Conservation (phyloP, 1,284 basidiomycete species). For the Gymnopus androsaceus region DNA sequence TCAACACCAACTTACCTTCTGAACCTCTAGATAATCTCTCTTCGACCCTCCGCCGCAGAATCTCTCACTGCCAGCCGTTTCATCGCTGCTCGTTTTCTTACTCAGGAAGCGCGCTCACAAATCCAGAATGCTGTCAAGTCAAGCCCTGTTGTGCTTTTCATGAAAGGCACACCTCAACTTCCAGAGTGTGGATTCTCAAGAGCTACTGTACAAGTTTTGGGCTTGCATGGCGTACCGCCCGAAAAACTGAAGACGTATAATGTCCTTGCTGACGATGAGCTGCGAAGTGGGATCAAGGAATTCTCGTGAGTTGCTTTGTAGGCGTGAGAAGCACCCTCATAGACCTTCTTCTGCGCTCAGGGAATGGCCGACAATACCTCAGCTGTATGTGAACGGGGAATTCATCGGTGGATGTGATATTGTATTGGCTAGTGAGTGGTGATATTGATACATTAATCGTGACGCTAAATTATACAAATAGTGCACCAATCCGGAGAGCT, state of each 20-base stretch:
- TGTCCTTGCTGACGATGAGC: constrained; percentile 84
- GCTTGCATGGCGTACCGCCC: constrained; percentile 80
- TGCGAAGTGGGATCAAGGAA: constrained; percentile 89
- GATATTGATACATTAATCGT: constrained; percentile 7
- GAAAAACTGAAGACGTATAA: constrained; percentile 89
- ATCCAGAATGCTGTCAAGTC: constrained; percentile 66
- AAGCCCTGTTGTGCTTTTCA: constrained; percentile 87
- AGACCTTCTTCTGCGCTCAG: constrained; percentile 40
- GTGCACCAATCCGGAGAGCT: constrained; percentile 98
- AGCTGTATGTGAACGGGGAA: constrained; percentile 92
- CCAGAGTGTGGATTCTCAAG: constrained; percentile 96
- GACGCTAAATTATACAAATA: neutral
- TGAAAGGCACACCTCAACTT: constrained; percentile 88
- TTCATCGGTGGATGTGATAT: constrained; percentile 98
- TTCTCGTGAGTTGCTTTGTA: constrained; percentile 72
- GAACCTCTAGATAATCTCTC: constrained; percentile 15
- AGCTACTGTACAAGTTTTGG: constrained; percentile 89
- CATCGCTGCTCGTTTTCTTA: constrained; percentile 36
- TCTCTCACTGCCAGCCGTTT: constrained; percentile 11
- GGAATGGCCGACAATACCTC: constrained; percentile 98
- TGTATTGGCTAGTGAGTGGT: constrained; percentile 80
- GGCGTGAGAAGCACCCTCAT: neutral
- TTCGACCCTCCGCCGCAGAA: constrained; percentile 12
- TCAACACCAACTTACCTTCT: no score
- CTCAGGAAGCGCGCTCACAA: constrained; percentile 42